Evolutionary conservation across 768 basidiomycete genomes (phyloP).

Genomic region (Lactifluus volemus): DNA sequence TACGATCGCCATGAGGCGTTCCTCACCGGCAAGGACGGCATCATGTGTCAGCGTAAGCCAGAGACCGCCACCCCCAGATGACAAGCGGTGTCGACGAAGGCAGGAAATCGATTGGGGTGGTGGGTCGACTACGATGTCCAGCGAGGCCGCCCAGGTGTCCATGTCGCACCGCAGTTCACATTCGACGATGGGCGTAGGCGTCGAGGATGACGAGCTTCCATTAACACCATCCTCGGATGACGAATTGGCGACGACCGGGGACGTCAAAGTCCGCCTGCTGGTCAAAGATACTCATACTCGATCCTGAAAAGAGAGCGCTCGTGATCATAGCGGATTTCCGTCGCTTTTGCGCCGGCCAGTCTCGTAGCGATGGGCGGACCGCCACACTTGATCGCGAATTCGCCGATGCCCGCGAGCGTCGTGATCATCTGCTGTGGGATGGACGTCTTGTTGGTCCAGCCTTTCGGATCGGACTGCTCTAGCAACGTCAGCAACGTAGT

Average conservation of each 20-base stretch:
- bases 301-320: constrained; percentile 74
- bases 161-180: constrained; percentile 89
- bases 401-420: constrained; percentile 83
- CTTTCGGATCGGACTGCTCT: constrained; percentile 95
- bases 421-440: constrained; percentile 93
- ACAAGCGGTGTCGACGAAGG: constrained; percentile 65
- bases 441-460: constrained; percentile 91
- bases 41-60: constrained; percentile 94
- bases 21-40: constrained; percentile 64
- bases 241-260: constrained; percentile 13
- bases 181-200: constrained; percentile 59
- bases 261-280: constrained; percentile 32
- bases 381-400: constrained; percentile 91
- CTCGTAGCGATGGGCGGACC: constrained; percentile 90
- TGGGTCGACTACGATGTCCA: constrained; percentile 90
- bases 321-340: constrained; percentile 75
- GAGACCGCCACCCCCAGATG: constrained; percentile 79
- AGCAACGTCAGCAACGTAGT: constrained; percentile 90
- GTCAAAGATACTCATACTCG: constrained; percentile 65
- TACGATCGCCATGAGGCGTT: constrained; percentile 66
- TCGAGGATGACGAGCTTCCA: constrained; percentile 21
- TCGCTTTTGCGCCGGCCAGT: constrained; percentile 66
- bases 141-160: constrained; percentile 75
- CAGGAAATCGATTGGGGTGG: constrained; percentile 70
- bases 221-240: constrained; percentile 5